phyloP scores from a whole-genome alignment of 768 basidiomycete species.

The Termitomyces sp. region DNA sequence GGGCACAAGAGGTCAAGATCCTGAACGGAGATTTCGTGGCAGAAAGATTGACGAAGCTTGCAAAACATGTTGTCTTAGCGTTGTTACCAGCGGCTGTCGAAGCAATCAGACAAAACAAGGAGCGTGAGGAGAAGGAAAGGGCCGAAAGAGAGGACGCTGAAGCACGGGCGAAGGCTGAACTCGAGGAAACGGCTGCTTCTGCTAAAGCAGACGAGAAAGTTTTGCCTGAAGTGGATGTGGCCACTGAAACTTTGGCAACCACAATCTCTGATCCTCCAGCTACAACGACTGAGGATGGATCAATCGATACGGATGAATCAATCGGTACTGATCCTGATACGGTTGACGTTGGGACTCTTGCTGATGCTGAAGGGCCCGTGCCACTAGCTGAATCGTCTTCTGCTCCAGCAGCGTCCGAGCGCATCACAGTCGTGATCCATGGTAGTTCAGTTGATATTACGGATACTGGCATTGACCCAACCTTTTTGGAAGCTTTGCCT shows the following conservation, averaged over 20 bases:
- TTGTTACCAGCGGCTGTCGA: constrained; percentile 78
- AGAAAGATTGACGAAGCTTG: constrained; percentile 60
- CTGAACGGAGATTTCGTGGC: constrained; percentile 69
- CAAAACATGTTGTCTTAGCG: constrained; percentile 65
- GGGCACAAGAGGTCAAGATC: constrained; percentile 85
- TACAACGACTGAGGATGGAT: too few relatives aligned
- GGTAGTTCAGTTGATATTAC: constrained; percentile 95
- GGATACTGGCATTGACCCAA: constrained; percentile 96
- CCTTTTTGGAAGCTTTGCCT: constrained; percentile 94
- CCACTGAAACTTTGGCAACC: constrained; percentile 22
- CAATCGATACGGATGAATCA: constrained; percentile 18
- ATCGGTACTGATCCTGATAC: constrained; percentile 31
- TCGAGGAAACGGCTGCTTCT: constrained; percentile 24
- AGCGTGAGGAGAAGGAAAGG: constrained; percentile 50
- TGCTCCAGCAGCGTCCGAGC: constrained; percentile 33
- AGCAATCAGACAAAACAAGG: constrained; percentile 49
- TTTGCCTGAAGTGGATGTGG: constrained; percentile 23
- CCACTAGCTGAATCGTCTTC: constrained; percentile 18
- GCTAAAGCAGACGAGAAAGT: constrained; percentile 30
- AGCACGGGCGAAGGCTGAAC: constrained; percentile 26
- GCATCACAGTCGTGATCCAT: constrained; percentile 87
- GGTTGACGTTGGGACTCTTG: constrained; percentile 31
- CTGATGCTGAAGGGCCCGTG: constrained; percentile 16
- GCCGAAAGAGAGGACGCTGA: constrained; percentile 36
- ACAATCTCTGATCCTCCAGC: constrained; percentile 21